These are phyloP conservation scores for Xylariaceae sp. DNA, from an alignment of 2,329 filamentous ascomycete species.

Conservation along the genomic window DNA sequence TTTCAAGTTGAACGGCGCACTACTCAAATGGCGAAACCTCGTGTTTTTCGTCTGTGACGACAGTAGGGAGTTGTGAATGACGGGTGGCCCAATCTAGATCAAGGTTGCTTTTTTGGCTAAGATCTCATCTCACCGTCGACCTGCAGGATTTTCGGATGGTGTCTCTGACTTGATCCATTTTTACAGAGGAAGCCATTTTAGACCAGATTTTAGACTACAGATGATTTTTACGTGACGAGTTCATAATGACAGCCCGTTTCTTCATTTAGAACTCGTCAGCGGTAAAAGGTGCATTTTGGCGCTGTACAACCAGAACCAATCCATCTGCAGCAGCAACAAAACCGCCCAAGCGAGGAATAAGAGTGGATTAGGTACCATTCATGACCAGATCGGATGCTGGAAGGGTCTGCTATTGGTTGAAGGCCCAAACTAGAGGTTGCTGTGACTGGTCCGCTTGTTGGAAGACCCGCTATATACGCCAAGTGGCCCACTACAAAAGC, in stretches of 20 bases:
- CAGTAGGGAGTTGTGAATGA: neutral
- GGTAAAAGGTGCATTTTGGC: constrained; percentile 15
- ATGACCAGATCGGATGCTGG: constrained; percentile 21
- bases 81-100: constrained; percentile 1
- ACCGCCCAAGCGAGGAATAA: neutral
- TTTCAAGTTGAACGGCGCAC: constrained; percentile 36
- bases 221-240: no score
- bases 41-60: constrained; percentile 22
- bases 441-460: constrained; percentile 25
- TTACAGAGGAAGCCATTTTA: no score
- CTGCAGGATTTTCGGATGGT: neutral
- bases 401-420: constrained; percentile 30
- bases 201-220: no score
- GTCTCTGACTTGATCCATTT: neutral
- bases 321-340: constrained; percentile 11
- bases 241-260: no score
- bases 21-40: constrained; percentile 27
- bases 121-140: neutral
- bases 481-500: neutral
- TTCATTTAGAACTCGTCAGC: constrained; percentile 11
- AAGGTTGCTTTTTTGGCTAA: constrained; percentile 2
- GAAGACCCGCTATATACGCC: neutral
- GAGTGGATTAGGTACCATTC: constrained; percentile 14
- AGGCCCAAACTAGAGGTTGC: constrained; percentile 4
- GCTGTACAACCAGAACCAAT: constrained; percentile 18